Evolutionary conservation across 2,329 filamentous ascomycete species (phyloP).

Genomic region (Pseudocercospora ulei): DNA sequence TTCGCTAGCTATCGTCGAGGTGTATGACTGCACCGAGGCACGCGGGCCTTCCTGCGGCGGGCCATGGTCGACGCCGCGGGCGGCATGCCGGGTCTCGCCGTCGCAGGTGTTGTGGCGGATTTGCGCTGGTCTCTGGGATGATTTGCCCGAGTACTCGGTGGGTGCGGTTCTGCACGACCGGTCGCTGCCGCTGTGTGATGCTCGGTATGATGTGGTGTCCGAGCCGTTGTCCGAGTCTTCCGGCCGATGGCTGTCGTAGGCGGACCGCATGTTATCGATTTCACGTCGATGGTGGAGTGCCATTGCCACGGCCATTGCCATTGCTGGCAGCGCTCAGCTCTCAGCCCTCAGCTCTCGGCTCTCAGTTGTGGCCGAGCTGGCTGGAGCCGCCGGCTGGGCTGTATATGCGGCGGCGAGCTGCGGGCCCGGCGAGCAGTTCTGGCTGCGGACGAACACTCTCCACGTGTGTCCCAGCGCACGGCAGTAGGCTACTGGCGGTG

Average conservation of each 20-base stretch:
- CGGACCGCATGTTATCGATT: constrained; percentile 28
- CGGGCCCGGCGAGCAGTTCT: constrained; percentile 9
- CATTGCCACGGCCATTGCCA: constrained; percentile 15
- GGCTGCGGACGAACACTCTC: constrained; percentile 9
- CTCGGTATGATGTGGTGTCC: constrained; percentile 18
- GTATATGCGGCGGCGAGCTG: constrained; percentile 13
- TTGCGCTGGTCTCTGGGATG: constrained; percentile 23
- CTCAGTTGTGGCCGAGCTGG: not conserved
- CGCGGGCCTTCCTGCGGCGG: constrained; percentile 37
- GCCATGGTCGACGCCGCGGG: constrained; percentile 24
- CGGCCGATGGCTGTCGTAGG: constrained; percentile 25
- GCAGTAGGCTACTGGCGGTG: constrained; percentile 10
- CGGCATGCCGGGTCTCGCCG: constrained; percentile 19
- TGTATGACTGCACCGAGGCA: constrained; percentile 67
- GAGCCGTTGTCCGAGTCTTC: constrained; percentile 24
- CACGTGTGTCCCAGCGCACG: constrained; percentile 18
- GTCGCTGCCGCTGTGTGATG: constrained; percentile 20
- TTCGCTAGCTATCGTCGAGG: constrained; percentile 58
- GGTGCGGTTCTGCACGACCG: constrained; percentile 28
- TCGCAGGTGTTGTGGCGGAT: constrained; percentile 27
- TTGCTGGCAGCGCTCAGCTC: constrained; percentile 11
- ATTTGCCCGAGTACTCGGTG: constrained; percentile 24
- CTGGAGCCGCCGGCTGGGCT: constrained; percentile 10
- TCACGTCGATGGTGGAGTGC: constrained; percentile 29
- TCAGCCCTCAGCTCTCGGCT: constrained; percentile 11